Evolutionary conservation across 78 protist species (phyloP).

Genomic region (slime mould (Dictyostelium discoideum)): DNA sequence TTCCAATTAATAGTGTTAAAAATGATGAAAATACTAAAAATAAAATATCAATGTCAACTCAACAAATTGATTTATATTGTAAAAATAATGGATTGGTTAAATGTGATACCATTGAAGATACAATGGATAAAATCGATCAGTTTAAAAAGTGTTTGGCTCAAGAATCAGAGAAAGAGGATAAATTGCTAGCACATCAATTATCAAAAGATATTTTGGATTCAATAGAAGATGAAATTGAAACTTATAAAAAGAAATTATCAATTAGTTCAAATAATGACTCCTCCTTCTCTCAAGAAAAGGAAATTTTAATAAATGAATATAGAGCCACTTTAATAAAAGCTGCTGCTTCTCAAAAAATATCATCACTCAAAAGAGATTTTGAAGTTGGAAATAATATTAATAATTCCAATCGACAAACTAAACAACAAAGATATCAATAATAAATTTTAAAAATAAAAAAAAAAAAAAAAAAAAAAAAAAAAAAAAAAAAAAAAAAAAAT

Average conservation of each 20-base stretch:
- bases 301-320: constrained; percentile 18
- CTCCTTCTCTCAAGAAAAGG: neutral
- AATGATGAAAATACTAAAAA: neutral
- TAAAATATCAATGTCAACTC: neutral
- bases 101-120: constrained; percentile 19
- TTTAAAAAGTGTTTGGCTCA: constrained; percentile 9
- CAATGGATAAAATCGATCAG: neutral
- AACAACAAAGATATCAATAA: neutral
- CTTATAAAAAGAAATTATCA: constrained; percentile 29
- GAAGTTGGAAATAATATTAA: too few species aligned
- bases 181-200: neutral
- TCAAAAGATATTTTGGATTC: neutral
- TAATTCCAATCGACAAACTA: neutral
- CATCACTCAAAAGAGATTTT: neutral
- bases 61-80: constrained; percentile 39
- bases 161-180: neutral
- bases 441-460: neutral
- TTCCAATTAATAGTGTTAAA: neutral
- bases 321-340: constrained; percentile 5
- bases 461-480: neutral
- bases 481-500: neutral
- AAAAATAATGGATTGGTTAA: constrained; percentile 60
- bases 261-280: neutral
- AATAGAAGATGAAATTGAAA: constrained; percentile 42
- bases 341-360: neutral